Evolutionary conservation across 2,329 filamentous ascomycete species (phyloP).

Genomic region (Cyphellophora attinorum): DNA sequence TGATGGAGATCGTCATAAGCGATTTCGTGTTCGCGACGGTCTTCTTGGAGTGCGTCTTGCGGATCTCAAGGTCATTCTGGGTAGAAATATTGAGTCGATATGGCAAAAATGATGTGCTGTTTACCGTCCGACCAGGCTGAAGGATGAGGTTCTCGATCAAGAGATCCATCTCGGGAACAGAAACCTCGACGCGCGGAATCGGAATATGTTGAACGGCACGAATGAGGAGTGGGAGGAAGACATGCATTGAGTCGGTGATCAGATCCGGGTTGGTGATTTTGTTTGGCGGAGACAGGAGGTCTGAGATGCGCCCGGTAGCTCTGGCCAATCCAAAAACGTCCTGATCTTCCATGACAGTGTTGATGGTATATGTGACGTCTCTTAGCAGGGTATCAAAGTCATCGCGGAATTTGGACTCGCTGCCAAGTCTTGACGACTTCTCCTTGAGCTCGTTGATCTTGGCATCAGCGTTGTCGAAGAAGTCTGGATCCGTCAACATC

Average conservation of each 20-base stretch:
- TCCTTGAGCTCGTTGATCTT: constrained; percentile 51
- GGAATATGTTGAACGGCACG: constrained; percentile 76
- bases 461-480: constrained; percentile 66
- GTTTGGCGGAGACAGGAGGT: constrained; percentile 58
- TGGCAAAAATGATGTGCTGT: constrained; percentile 80
- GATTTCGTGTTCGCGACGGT: constrained; percentile 62
- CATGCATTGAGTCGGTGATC: constrained; percentile 63
- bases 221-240: constrained; percentile 71
- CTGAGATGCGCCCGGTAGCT: constrained; percentile 58
- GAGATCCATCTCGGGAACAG: constrained; percentile 72
- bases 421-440: constrained; percentile 49
- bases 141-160: constrained; percentile 84
- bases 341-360: constrained; percentile 60
- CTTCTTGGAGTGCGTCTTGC: constrained; percentile 60
- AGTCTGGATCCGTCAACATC: constrained; percentile 75
- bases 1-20: constrained; percentile 65
- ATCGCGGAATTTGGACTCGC: constrained; percentile 57
- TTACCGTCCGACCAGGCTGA: constrained; percentile 75
- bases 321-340: constrained; percentile 61
- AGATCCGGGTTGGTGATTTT: constrained; percentile 60
- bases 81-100: constrained; percentile 73
- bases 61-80: constrained; percentile 76
- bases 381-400: constrained; percentile 64
- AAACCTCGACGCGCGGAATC: constrained; percentile 81
- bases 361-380: constrained; percentile 58